Conservation (phyloP, 2,329 filamentous ascomycete species). For the Anisogramma anomala region DNA sequence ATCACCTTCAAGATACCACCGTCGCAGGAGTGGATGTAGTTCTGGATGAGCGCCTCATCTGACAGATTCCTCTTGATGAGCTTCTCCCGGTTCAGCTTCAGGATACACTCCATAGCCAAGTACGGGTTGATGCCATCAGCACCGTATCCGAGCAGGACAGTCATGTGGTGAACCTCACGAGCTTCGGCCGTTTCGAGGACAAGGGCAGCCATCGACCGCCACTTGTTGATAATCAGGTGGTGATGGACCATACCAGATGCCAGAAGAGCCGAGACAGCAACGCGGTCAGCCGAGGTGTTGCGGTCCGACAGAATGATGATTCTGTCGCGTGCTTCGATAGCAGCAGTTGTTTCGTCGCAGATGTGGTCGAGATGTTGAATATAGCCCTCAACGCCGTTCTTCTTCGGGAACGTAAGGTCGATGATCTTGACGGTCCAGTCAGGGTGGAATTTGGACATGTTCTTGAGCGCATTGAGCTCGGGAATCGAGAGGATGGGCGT, state of each 20-base stretch:
- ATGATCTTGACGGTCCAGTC: conserved; percentile 84
- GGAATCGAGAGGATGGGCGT: conserved; percentile 82
- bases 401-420: conserved; percentile 87
- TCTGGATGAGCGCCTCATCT: conserved; percentile 73
- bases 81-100: conserved; percentile 91
- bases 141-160: conserved; percentile 91
- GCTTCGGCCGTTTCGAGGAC: conserved; percentile 89
- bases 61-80: conserved; percentile 82
- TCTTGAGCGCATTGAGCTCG: conserved; percentile 79
- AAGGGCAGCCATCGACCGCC: conserved; percentile 78
- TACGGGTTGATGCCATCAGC: conserved; percentile 92
- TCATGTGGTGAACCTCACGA: conserved; percentile 97
- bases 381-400: conserved; percentile 71
- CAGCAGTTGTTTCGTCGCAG: conserved; percentile 71
- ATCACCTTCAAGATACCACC: conserved; percentile 97
- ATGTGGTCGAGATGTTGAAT: conserved; percentile 79
- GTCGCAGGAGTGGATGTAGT: conserved; percentile 95
- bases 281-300: conserved; percentile 68
- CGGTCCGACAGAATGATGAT: conserved; percentile 85
- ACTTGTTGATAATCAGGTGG: conserved; percentile 89
- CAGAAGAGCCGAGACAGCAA: conserved; percentile 74
- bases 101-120: conserved; percentile 87
- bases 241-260: conserved; percentile 93
- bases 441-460: conserved; percentile 59
- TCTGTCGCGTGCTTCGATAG: conserved; percentile 72